Evolutionary conservation across 1,139 yeast species (phyloP), one percentile per base, ranked within the genome.

Genomic region (Kodamaea suecica): DNA sequence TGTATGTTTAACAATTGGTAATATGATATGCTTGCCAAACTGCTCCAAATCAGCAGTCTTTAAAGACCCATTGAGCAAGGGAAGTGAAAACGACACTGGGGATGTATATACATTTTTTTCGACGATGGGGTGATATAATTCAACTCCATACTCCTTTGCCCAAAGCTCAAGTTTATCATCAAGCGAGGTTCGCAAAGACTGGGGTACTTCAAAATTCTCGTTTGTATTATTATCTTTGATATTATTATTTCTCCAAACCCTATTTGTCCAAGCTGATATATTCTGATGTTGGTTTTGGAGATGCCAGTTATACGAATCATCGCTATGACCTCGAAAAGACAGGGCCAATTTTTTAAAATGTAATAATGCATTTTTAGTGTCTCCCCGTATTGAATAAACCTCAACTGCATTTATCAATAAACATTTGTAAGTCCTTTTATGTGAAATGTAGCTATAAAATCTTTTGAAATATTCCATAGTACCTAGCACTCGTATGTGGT

Each of bases 381-480:
- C 52, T 0, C 55, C 57, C 7, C 42, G 31, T 7, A 42, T 35
- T 27, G 70, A 52, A 29, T 55, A 52, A 0, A 65, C 53, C 44
- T 69, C 74, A 5, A 69, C 62, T 17, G 53, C 41, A 3, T 55
- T 43, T 0, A 61, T 50, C 19, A 49, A 43, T 19, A 69, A 46
- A 1, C 57, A 32, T 36, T 59, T 59, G 38, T 57, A 66, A 1
- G 55, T 49, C 5, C 35, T 38, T 26, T 53, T 43, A 38, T 66
- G 63, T n/a, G 61, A 55, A 12, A 50, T 45, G 31, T 58, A 57
- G 0, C 73, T 67, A 46, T 66, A 68, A 40, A 58, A 69, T 27
- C 70, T 44, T 41, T 63, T 60, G 47, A 68, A 66, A 42, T 68
- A 69, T 8, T 45, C 49, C 5, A 59, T 28, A 12, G 67, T 33